Evolutionary conservation across 2,329 filamentous ascomycete genomes (phyloP).

Genomic region (Purpureocillium lavendulum): DNA sequence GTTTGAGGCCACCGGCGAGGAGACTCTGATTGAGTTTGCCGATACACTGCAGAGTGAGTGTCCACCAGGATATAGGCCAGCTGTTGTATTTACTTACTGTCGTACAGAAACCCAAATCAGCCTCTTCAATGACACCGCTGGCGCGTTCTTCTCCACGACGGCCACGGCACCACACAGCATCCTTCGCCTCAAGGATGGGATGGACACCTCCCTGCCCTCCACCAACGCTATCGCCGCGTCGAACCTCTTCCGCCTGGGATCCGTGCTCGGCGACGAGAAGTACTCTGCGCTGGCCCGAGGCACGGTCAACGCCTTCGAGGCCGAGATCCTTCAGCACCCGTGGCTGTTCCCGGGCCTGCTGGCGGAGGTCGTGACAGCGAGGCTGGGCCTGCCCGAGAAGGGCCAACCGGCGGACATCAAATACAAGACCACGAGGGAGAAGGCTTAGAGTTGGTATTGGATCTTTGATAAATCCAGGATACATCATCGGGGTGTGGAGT

Average conservation of each 20-base stretch:
- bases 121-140: conserved; percentile 66
- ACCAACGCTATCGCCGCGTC: conserved; percentile 80
- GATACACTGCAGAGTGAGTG: conserved; percentile 64
- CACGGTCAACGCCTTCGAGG: conserved; percentile 79
- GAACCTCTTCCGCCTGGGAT: conserved; percentile 76
- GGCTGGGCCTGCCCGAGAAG: conserved; percentile 53
- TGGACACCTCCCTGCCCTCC: conserved; percentile 85
- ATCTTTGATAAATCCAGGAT: no score
- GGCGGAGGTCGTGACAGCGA: conserved; percentile 63
- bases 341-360: conserved; percentile 84
- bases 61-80: no score
- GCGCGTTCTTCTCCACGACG: conserved; percentile 68
- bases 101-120: conserved; percentile 59
- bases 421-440: conserved; percentile 15
- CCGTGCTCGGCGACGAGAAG: conserved; percentile 55
- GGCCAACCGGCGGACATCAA: conserved; percentile 11
- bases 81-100: conserved; percentile 6
- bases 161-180: conserved; percentile 59
- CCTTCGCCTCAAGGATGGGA: conserved; percentile 86
- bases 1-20: conserved; percentile 74
- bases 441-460: not conserved
- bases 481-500: no score
- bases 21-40: conserved; percentile 69
- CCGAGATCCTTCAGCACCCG: conserved; percentile 86
- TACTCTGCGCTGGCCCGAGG: conserved; percentile 60